Percentiles rank a stretch among this genome's conserved stretches.
Conservation (phyloP, 1,284 basidiomycete species). For the Polyporus tsugae region DNA sequence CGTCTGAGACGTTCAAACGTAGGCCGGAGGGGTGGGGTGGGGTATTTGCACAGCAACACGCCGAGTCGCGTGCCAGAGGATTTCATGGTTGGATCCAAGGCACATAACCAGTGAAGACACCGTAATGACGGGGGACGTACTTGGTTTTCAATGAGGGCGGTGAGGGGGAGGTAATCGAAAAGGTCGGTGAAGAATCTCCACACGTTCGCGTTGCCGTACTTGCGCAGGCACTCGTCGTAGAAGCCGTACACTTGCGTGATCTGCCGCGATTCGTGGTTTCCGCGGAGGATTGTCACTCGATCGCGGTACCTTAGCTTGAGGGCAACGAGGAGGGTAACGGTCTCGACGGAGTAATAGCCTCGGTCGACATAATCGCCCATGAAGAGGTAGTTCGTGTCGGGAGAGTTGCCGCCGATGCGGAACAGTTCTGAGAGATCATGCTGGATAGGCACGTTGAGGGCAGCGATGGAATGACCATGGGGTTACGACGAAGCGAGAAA, state of each 20-base stretch:
- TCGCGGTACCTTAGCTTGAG: slow-evolving; percentile 98
- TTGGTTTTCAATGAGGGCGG: slow-evolving; percentile 98
- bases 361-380: slow-evolving; percentile 99
- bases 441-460: slow-evolving; percentile 50
- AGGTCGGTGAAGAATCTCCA: slow-evolving; percentile 99
- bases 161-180: slow-evolving; percentile 97
- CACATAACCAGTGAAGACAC: slow-evolving; percentile 9
- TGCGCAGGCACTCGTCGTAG: slow-evolving; percentile 99
- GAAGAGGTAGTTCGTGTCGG: slow-evolving; percentile 99
- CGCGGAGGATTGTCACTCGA: slow-evolving; percentile 96
- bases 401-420: slow-evolving; percentile 98
- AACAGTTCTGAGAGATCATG: slow-evolving; percentile 99
- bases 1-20: slow-evolving; percentile 10
- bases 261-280: slow-evolving; percentile 99
- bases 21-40: too few species aligned
- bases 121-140: slow-evolving; percentile 58
- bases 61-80: slow-evolving; percentile 18
- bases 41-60: background rate
- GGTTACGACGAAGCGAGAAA: slow-evolving; percentile 12
- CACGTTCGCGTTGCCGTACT: slow-evolving; percentile 99
- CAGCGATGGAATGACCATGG: slow-evolving; percentile 7
- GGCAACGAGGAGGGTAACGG: slow-evolving; percentile 97
- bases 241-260: slow-evolving; percentile 99
- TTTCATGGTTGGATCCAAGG: slow-evolving; percentile 5
- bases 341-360: slow-evolving; percentile 99